Conservation (phyloP, 352 stramenopile species). For the Phytophthora tentaculata region DNA sequence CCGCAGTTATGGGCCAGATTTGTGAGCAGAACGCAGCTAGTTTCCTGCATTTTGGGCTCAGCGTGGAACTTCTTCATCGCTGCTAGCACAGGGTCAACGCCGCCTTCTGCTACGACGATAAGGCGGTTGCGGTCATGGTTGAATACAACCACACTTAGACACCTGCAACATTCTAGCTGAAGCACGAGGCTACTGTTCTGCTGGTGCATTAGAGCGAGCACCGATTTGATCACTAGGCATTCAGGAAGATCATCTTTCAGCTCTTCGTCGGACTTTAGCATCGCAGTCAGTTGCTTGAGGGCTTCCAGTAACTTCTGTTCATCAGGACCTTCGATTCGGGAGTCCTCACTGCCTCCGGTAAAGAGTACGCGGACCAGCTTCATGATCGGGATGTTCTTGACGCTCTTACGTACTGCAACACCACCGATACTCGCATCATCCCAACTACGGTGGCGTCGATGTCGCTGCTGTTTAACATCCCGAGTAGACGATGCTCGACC, state of each 20-base stretch:
- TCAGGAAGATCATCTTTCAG: conserved; percentile 86
- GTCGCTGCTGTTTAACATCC: conserved; percentile 20
- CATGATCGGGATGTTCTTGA: conserved; percentile 52
- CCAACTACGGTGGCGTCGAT: conserved; percentile 59
- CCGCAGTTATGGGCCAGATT: conserved; percentile 89
- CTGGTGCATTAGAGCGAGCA: conserved; percentile 71
- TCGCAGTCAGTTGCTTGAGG: conserved; percentile 54
- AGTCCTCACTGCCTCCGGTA: conserved; percentile 18
- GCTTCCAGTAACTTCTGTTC: conserved; percentile 43
- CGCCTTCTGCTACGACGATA: conserved; percentile 73
- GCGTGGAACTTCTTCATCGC: conserved; percentile 68
- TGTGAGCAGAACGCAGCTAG: conserved; percentile 75
- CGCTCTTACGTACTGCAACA: conserved; percentile 37
- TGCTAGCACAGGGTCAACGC: conserved; percentile 57
- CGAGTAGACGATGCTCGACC: conserved; percentile 6
- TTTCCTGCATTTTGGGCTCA: conserved; percentile 74
- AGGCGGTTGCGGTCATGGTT: conserved; percentile 80
- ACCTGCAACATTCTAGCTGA: conserved; percentile 78
- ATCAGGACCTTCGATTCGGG: conserved; percentile 14
- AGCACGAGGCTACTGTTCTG: conserved; percentile 57
- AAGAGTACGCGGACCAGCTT: conserved; percentile 47
- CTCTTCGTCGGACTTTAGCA: conserved; percentile 55
- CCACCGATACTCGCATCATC: conserved; percentile 39
- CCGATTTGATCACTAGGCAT: conserved; percentile 58
- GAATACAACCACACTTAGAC: conserved; percentile 81